These are phyloP conservation scores for Leptographium lundbergii DNA, from an alignment of 2,329 filamentous ascomycete species.

Conservation along the genomic window DNA sequence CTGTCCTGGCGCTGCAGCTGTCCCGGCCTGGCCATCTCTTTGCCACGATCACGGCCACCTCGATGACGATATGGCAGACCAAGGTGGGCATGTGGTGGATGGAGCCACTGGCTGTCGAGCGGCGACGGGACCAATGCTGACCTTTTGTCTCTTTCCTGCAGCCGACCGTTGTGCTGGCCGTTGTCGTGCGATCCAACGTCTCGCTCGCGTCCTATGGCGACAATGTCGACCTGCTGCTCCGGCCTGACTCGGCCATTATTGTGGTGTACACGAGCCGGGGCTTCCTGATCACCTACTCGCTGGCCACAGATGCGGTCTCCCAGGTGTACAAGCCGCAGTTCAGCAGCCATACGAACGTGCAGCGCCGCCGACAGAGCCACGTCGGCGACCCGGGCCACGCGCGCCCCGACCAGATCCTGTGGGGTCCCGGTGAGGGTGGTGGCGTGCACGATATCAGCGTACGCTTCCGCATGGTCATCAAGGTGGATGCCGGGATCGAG, in stretches of 20 bases:
- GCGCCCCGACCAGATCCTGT: constrained; percentile 48
- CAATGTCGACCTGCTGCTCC: constrained; percentile 73
- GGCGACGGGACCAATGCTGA: background rate
- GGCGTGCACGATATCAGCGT: constrained; percentile 80
- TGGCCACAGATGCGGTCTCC: constrained; percentile 71
- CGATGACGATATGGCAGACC: constrained; percentile 92
- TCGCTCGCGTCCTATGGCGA: constrained; percentile 75
- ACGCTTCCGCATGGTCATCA: constrained; percentile 94
- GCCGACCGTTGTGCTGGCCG: constrained; percentile 80
- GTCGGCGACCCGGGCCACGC: constrained; percentile 41
- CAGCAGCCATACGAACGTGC: constrained; percentile 50
- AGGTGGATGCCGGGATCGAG: constrained; percentile 89
- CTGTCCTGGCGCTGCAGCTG: constrained; percentile 61
- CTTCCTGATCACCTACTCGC: constrained; percentile 87
- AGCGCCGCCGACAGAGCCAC: constrained; percentile 49
- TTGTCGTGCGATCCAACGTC: constrained; percentile 66
- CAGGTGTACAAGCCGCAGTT: constrained; percentile 80
- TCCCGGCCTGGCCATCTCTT: constrained; percentile 74
- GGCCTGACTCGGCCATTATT: constrained; percentile 83
- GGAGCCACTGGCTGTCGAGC: background rate
- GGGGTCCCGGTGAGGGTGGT: constrained; percentile 69
- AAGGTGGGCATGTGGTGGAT: constrained; percentile 42
- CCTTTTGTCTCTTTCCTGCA: background rate
- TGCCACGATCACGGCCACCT: constrained; percentile 72
- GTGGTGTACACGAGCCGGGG: constrained; percentile 78